Conservation (phyloP, 352 stramenopile genomes). For the Phytophthora ramorum region DNA sequence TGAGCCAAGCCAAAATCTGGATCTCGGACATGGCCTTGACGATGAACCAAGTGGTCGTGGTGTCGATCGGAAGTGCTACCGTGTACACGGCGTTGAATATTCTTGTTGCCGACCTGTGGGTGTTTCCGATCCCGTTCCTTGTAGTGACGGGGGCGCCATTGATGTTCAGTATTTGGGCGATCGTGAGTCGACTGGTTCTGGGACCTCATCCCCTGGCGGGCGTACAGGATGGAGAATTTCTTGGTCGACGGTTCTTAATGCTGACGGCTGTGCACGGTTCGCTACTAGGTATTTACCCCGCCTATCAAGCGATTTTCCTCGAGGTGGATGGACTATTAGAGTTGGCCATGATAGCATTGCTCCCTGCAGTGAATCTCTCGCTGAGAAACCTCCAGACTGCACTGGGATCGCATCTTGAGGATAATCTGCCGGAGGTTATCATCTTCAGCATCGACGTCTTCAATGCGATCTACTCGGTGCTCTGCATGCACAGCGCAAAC, state of each 20-base stretch:
- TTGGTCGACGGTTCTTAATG: constrained; percentile 23
- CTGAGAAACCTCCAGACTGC: constrained; percentile 49
- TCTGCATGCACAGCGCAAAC: constrained; percentile 43
- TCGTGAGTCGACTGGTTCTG: constrained; percentile 23
- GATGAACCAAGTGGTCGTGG: constrained; percentile 12
- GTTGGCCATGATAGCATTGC: constrained; percentile 27
- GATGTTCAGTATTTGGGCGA: constrained; percentile 28
- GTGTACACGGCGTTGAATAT: constrained; percentile 30
- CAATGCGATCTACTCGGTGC: constrained; percentile 44
- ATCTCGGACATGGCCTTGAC: constrained; percentile 32
- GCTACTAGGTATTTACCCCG: constrained; percentile 44
- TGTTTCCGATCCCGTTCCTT: constrained; percentile 51
- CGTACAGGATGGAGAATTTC: constrained; percentile 27
- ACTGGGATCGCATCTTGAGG: constrained; percentile 33
- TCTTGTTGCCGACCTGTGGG: constrained; percentile 32
- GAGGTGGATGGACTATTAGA: constrained; percentile 14
- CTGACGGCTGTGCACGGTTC: constrained; percentile 30
- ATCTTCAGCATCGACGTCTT: constrained; percentile 51
- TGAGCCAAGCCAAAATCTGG: constrained; percentile 26
- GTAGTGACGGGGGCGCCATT: constrained; percentile 31
- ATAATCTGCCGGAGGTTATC: constrained; percentile 37
- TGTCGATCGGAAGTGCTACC: constrained; percentile 11
- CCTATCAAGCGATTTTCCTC: constrained; percentile 42
- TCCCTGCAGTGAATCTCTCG: constrained; percentile 43
- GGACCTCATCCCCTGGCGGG: constrained; percentile 10